Evolutionary conservation across 2,329 filamentous ascomycete species (phyloP).

Genomic region (Blastomyces gilchristii): DNA sequence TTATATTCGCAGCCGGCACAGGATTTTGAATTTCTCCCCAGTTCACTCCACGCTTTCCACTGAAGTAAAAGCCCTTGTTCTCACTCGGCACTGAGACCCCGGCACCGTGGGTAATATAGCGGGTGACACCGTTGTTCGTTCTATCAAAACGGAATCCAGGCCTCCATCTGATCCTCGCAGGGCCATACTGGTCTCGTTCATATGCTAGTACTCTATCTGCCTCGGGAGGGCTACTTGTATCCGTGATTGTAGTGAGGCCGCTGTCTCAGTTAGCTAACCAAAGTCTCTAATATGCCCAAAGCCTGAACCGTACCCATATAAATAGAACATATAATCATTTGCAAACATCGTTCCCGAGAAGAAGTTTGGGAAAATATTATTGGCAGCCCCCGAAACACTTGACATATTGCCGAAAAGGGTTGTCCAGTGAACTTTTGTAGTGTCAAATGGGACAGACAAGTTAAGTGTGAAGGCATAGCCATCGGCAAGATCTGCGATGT

Average conservation of each 20-base stretch:
- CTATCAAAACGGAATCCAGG: slow-evolving; percentile 35
- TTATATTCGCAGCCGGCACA: slow-evolving; percentile 25
- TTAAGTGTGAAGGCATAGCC: slow-evolving; percentile 50
- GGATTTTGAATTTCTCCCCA: slow-evolving; percentile 42
- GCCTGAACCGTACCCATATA: slow-evolving; percentile 46
- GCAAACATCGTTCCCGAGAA: slow-evolving; percentile 54
- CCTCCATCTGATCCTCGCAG: slow-evolving; percentile 34
- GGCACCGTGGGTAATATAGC: slow-evolving; percentile 56
- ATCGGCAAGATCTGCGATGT: slow-evolving; percentile 39
- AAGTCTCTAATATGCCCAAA: neutral
- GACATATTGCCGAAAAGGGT: slow-evolving; percentile 40
- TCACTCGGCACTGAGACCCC: slow-evolving; percentile 57
- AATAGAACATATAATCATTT: slow-evolving; percentile 53
- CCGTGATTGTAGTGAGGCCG: slow-evolving; percentile 39
- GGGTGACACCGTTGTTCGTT: slow-evolving; percentile 43
- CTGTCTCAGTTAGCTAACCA: slow-evolving; percentile 14
- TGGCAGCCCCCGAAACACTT: slow-evolving; percentile 41
- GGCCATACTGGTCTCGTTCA: slow-evolving; percentile 44
- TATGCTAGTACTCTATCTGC: slow-evolving; percentile 42
- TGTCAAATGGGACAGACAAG: slow-evolving; percentile 48
- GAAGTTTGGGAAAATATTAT: slow-evolving; percentile 48
- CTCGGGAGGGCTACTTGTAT: slow-evolving; percentile 31
- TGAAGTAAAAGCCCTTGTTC: slow-evolving; percentile 62
- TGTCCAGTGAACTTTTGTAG: slow-evolving; percentile 43
- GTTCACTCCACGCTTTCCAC: slow-evolving; percentile 46